Evolutionary conservation across 1,284 basidiomycete species (phyloP).

Genomic region (Malassezia obtusa): DNA sequence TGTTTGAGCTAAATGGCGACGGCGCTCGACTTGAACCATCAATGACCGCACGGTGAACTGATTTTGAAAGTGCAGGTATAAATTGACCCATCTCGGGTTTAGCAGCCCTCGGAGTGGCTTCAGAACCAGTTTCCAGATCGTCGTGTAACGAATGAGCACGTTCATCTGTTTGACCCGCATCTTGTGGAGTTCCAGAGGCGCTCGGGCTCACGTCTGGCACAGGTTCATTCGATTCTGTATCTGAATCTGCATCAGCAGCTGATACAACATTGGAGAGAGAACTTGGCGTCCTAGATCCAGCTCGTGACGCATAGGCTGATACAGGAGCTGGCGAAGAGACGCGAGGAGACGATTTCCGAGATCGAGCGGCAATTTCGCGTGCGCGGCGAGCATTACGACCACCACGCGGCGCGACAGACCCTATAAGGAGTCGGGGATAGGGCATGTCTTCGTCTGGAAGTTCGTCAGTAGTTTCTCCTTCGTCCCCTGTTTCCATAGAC

Average conservation of each 20-base stretch:
- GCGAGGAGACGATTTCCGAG: slow-evolving; percentile 29
- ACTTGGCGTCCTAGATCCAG: not conserved
- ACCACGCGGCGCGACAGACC: slow-evolving; percentile 42
- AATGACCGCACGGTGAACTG: slow-evolving; percentile 44
- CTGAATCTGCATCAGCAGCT: slow-evolving; percentile 1
- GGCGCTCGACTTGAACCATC: slow-evolving; percentile 41
- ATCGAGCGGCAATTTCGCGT: slow-evolving; percentile 39
- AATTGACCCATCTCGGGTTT: slow-evolving; percentile 42
- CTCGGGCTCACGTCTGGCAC: too few species aligned
- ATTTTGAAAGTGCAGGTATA: slow-evolving; percentile 37
- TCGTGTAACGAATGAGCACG: too few species aligned
- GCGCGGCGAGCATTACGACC: slow-evolving; percentile 39
- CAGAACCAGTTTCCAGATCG: not conserved
- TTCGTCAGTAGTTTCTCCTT: slow-evolving; percentile 48
- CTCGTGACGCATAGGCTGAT: too few species aligned
- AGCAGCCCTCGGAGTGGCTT: not conserved
- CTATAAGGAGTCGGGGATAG: slow-evolving; percentile 41
- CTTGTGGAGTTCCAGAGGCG: too few species aligned
- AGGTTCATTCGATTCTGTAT: not conserved
- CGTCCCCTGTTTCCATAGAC: slow-evolving; percentile 22
- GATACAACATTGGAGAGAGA: slow-evolving; percentile 5
- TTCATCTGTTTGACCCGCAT: too few species aligned
- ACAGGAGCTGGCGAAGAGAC: not conserved
- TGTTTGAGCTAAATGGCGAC: slow-evolving; percentile 37
- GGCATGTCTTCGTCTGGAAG: slow-evolving; percentile 47